Conservation (phyloP, 495 filamentous ascomycete species). For the Aspergillus avenaceus region DNA sequence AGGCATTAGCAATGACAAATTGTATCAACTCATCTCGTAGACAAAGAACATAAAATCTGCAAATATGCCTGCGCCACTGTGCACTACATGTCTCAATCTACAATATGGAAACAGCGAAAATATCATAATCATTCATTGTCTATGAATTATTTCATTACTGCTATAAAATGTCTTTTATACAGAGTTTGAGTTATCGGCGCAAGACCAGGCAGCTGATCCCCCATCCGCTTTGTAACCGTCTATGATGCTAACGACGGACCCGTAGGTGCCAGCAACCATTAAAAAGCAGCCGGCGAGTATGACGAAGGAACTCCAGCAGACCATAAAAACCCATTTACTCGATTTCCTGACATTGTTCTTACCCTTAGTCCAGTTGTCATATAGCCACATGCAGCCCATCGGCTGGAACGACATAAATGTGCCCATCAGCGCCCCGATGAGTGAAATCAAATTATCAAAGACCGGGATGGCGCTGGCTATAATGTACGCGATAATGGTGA, state of each 20-base stretch:
- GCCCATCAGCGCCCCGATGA: constrained; percentile 57
- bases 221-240: constrained; percentile 33
- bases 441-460: constrained; percentile 58
- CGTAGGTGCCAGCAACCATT: constrained; percentile 55
- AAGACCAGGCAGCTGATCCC: constrained; percentile 27
- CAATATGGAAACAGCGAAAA: no score
- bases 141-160: no score
- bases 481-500: constrained; percentile 61
- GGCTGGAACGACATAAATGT: constrained; percentile 41
- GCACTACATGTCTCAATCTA: no score
- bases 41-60: no score
- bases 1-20: no score
- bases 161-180: no score
- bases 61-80: no score
- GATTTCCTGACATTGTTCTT: constrained; percentile 39
- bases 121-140: no score
- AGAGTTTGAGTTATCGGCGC: constrained; percentile 35
- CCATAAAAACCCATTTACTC: constrained; percentile 23
- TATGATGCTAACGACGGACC: constrained; percentile 52
- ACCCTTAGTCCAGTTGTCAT: constrained; percentile 43
- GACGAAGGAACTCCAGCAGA: constrained; percentile 25
- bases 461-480: constrained; percentile 69
- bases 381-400: constrained; percentile 44
- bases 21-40: no score
- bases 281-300: constrained; percentile 40